phyloP scores from a whole-genome alignment of 2,329 filamentous ascomycete species.

The Dactylonectria estremocensis region DNA sequence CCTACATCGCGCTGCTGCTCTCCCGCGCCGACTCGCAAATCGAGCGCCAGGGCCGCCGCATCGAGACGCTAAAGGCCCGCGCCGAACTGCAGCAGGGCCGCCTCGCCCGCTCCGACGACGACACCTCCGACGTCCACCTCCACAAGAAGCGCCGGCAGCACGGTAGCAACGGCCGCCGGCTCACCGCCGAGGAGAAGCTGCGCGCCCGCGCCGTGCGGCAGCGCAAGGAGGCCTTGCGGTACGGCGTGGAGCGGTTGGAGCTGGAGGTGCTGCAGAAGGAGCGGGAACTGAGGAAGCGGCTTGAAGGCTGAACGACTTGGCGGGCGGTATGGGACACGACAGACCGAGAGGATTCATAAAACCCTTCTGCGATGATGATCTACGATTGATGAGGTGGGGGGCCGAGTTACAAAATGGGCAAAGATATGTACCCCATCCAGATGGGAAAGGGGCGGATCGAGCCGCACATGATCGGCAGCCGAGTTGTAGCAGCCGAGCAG shows the following conservation, averaged over 20 bases:
- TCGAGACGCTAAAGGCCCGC: slow-evolving; percentile 87
- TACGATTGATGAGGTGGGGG: slow-evolving; percentile 11
- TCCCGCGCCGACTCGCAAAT: slow-evolving; percentile 87
- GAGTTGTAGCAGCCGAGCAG: slow-evolving; percentile 27
- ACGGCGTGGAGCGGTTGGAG: slow-evolving; percentile 88
- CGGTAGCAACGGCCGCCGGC: slow-evolving; percentile 49
- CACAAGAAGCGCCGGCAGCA: slow-evolving; percentile 40
- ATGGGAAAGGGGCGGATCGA: slow-evolving; percentile 31
- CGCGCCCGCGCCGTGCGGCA: slow-evolving; percentile 76
- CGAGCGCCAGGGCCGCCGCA: slow-evolving; percentile 85
- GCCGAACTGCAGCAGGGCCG: slow-evolving; percentile 86
- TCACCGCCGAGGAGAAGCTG: slow-evolving; percentile 69
- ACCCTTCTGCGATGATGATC: slow-evolving; percentile 6
- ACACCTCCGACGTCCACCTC: slow-evolving; percentile 26
- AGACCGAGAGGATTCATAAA: neutral
- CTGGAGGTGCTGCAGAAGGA: slow-evolving; percentile 86
- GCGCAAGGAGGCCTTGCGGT: slow-evolving; percentile 88
- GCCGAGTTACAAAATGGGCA: slow-evolving; percentile 6
- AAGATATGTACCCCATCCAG: slow-evolving; percentile 17
- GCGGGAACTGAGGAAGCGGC: slow-evolving; percentile 68
- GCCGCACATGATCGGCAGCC: slow-evolving; percentile 36
- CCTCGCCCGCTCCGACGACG: slow-evolving; percentile 54
- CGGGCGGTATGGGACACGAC: neutral
- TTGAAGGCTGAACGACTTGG: slow-evolving; percentile 56
- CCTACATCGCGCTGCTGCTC: slow-evolving; percentile 85